phyloP scores from a whole-genome alignment of 2,329 filamentous ascomycete genomes.

The Colletotrichum viniferum region DNA sequence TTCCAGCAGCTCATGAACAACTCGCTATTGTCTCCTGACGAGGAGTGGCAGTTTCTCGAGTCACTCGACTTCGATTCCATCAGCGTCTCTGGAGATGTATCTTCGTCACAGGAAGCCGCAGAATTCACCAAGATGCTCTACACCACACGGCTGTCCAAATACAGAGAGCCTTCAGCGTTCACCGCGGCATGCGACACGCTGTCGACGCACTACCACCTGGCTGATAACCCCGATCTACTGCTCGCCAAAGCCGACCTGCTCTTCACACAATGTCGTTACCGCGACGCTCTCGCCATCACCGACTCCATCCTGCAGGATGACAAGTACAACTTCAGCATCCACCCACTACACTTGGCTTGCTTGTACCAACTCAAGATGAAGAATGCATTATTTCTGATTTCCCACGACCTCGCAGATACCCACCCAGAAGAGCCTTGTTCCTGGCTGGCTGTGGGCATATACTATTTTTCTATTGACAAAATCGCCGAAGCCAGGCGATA shows the following conservation, averaged over 20 bases:
- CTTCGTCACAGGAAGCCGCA: slow-evolving; percentile 81
- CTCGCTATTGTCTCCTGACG: slow-evolving; percentile 84
- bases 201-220: slow-evolving; percentile 90
- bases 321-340: slow-evolving; percentile 86
- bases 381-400: slow-evolving; percentile 87
- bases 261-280: slow-evolving; percentile 94
- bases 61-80: slow-evolving; percentile 91
- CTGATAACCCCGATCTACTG: slow-evolving; percentile 85
- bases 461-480: slow-evolving; percentile 88
- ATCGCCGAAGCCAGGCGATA: slow-evolving; percentile 93
- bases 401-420: slow-evolving; percentile 90
- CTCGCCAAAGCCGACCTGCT: slow-evolving; percentile 88
- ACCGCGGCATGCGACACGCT: slow-evolving; percentile 87
- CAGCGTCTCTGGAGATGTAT: slow-evolving; percentile 65
- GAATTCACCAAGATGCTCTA: slow-evolving; percentile 97
- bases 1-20: slow-evolving; percentile 99
- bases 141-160: slow-evolving; percentile 93
- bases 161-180: slow-evolving; percentile 84
- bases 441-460: slow-evolving; percentile 93
- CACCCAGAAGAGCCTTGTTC: slow-evolving; percentile 90
- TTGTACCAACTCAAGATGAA: slow-evolving; percentile 86
- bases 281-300: slow-evolving; percentile 83
- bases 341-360: slow-evolving; percentile 90
- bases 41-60: slow-evolving; percentile 89
- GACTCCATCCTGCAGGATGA: slow-evolving; percentile 81